These are phyloP conservation scores for Leishmania mexicana DNA, from an alignment of 208 protist species.

Conservation along the genomic window DNA sequence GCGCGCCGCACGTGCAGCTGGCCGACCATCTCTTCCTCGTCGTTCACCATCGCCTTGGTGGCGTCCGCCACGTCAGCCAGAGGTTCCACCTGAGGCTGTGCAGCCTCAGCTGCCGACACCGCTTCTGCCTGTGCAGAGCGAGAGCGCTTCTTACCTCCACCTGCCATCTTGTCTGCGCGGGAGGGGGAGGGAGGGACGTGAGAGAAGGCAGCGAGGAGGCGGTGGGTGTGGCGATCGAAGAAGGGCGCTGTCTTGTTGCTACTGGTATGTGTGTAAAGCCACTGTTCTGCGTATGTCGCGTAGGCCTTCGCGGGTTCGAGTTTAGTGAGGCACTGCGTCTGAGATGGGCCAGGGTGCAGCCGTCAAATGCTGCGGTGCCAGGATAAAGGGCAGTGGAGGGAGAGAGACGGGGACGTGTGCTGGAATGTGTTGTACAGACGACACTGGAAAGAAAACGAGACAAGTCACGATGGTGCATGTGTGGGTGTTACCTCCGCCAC, in stretches of 20 bases:
- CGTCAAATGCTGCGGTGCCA: neutral
- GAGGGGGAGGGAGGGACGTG: neutral
- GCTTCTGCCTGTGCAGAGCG: conserved; percentile 17
- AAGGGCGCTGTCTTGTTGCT: neutral
- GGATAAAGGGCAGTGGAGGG: neutral
- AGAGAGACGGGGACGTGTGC: neutral
- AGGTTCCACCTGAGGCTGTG: neutral
- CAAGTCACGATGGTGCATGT: neutral
- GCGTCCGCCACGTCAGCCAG: conserved; percentile 19
- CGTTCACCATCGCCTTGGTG: conserved; percentile 17
- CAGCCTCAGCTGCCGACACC: conserved; percentile 3
- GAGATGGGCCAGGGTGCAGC: neutral
- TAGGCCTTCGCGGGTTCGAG: neutral
- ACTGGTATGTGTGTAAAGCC: neutral
- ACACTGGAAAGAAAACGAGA: neutral
- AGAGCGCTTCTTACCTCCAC: conserved; percentile 28
- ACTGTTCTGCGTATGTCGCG: neutral
- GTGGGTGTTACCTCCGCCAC: neutral
- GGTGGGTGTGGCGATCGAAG: neutral
- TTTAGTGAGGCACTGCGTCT: neutral
- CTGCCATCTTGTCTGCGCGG: conserved; percentile 2
- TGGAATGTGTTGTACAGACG: neutral
- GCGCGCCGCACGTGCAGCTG: conserved; percentile 45
- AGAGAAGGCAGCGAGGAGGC: neutral
- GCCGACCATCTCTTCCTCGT: conserved; percentile 66